Base-by-base conservation (phyloP, 805 yeast genomes). In the Cyberlindnera japonica region DNA sequence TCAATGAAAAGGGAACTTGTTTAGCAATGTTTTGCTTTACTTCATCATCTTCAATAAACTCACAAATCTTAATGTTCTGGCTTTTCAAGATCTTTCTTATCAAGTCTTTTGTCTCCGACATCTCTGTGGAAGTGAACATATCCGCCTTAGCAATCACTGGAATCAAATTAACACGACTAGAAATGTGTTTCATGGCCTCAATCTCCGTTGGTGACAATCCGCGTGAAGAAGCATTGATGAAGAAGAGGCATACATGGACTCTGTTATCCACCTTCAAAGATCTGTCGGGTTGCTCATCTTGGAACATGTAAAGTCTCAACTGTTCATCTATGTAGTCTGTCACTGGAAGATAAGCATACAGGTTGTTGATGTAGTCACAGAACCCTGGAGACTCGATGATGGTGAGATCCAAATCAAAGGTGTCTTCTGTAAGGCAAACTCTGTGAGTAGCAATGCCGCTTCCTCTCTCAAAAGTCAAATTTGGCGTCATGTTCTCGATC, bases 101-200 rank as follows among this genome's bases (percentile, higher is more conserved):
- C 50, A 72, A 62, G 28, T 57, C 61, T 63, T 83, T 85, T 59
- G 79, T 77, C 14, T 64, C 58, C 9, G 45, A 50, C 50, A 82
- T 51, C 55, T 85, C 95, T 5, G 62, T 66, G 15, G 59, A 56
- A 7, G 87, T 79, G 44, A 83, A 72, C 0, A 83, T 78, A 61
- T 89, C 96, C 5, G 91, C 83, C 59, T 87, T 85, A 20, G 88
- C 75, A 52, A 88, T 74, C 4, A 89, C 77, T 1, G 96, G 96
- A 46, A 89, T 77, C 47, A 90, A 70, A 55, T 87, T 89, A 30
- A 83, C 90, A 40, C 91, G 72, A 20, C 75, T 67, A 22, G 84
- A 72, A 20, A 90, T 69, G 45, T 76, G 79, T 60, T 75, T 76
- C 85, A 89, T 79, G 6, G 84, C 74, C 48, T 74, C 79, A 45